These are phyloP conservation scores for Mycena olivaceomarginata DNA, from an alignment of 768 basidiomycete species.

Conservation along the genomic window DNA sequence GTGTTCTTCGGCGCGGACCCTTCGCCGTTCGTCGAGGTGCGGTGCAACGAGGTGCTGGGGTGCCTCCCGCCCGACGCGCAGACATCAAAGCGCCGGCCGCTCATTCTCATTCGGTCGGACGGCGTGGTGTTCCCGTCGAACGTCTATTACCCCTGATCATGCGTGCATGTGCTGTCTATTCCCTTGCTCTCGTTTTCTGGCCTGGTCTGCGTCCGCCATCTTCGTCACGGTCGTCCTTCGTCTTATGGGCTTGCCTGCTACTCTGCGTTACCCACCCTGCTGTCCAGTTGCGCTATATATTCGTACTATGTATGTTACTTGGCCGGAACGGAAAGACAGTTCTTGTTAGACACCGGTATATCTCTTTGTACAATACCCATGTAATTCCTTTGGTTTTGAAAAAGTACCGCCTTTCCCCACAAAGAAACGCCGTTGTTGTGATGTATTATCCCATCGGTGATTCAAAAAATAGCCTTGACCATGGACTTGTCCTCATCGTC, in stretches of 20 bases:
- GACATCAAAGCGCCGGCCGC: constrained; percentile 81
- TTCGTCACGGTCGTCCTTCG: constrained; percentile 13
- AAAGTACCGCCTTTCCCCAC: neutral
- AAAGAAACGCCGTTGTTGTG: constrained; percentile 8
- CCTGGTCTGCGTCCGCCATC: constrained; percentile 5
- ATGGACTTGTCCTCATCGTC: constrained; percentile 54
- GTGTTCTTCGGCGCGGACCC: constrained; percentile 93
- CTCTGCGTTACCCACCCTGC: constrained; percentile 27
- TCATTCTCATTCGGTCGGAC: constrained; percentile 89
- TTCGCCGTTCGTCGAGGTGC: constrained; percentile 91
- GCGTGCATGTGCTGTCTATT: constrained; percentile 28
- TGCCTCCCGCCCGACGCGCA: constrained; percentile 87
- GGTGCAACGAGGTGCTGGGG: constrained; percentile 90
- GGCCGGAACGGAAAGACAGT: constrained; percentile 29
- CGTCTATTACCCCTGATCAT: constrained; percentile 83
- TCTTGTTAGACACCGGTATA: neutral
- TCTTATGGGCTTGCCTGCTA: constrained; percentile 16
- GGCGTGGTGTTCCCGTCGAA: constrained; percentile 93
- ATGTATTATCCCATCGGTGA: constrained; percentile 1
- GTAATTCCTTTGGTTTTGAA: neutral
- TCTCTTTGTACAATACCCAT: neutral
- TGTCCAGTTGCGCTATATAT: constrained; percentile 33
- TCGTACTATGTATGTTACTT: constrained; percentile 33
- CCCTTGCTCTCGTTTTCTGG: constrained; percentile 34
- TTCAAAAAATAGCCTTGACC: neutral